Base-by-base conservation (phyloP, 2,329 filamentous ascomycete genomes). In the Cladophialophora yegresii region DNA sequence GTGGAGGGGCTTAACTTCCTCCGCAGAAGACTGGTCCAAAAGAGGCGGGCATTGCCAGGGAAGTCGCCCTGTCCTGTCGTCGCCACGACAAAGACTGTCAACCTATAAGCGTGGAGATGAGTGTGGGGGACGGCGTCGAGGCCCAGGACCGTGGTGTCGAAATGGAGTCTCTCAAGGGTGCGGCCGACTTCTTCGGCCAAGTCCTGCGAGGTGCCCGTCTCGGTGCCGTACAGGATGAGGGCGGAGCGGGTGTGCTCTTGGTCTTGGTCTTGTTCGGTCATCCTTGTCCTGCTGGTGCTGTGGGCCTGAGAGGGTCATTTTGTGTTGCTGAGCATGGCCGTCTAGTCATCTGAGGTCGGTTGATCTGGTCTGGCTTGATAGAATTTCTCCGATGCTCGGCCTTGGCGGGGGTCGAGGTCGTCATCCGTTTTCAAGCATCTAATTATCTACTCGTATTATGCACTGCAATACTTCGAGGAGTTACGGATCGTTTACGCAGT, bases 31-130 rank as follows among this genome's bases (percentile, higher is more conserved):
- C 87, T 89, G 74, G 86, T 92, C 95, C 95, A 99, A 74, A 99
- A 93, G 1, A 79, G 80, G 50, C 87, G 83, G 2, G 90, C 87
- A 80, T 98, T 98, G 62, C 86, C 85, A 2, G 95, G 95, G 74
- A 98, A 84, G 69, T 98, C 93, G 5, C 95, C 95, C 78, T 99
- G 93, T 4, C 95, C 95, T 0, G 95, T 96, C 0, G 95, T 99
- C 4, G 95, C 96, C 22, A 96, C 81, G 65, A 92, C 87, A 72
- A 99, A 90, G 57, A 98, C 81, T 1, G 72, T 75, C 10, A 77
- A 65, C 5, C 73, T 74, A 55, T 79, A 76, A 0, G 71, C 72
- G n/a, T 63, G 66, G n/a, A 81, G 70, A 0, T 66, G 55, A 7
- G 20, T n/a, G 43, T 66, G 50, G 6, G 13, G 58, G 32, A 66